These are phyloP conservation scores for Botrytis hyacinthi DNA, from an alignment of 2,329 filamentous ascomycete genomes.

Conservation along the genomic window DNA sequence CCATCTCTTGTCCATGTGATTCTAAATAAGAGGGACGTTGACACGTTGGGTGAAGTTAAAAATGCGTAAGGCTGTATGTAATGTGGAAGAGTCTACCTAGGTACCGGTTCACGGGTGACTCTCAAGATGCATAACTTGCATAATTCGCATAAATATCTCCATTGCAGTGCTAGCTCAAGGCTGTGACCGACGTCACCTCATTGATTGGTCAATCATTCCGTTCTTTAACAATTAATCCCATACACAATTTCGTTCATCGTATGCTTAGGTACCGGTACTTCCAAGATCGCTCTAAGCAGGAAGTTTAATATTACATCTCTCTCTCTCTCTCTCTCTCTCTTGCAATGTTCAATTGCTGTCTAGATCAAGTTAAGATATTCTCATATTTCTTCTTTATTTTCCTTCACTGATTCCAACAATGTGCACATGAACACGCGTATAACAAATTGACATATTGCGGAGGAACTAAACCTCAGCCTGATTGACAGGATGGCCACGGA, in stretches of 20 bases:
- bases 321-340: background rate
- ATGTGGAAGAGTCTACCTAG: background rate
- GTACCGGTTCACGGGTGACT: background rate
- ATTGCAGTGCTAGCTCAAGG: background rate
- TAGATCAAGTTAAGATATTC: background rate
- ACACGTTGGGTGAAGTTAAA: background rate
- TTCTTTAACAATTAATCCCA: background rate
- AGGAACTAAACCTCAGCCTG: background rate
- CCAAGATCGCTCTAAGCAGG: background rate
- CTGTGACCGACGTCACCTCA: background rate
- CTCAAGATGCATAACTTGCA: background rate
- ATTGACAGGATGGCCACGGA: conserved; percentile 7
- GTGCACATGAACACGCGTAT: conserved; percentile 8
- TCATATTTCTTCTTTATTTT: background rate
- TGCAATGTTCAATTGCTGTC: background rate
- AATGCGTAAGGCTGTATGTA: background rate
- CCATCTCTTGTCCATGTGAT: background rate
- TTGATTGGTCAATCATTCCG: background rate
- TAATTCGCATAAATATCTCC: background rate
- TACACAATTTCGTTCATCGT: conserved; percentile 1
- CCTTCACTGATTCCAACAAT: background rate
- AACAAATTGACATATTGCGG: background rate
- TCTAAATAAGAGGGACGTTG: background rate
- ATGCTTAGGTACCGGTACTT: background rate
- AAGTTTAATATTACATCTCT: background rate